These are phyloP conservation scores for Diaporthe sp. DNA, from an alignment of 2,329 filamentous ascomycete species.

Conservation along the genomic window DNA sequence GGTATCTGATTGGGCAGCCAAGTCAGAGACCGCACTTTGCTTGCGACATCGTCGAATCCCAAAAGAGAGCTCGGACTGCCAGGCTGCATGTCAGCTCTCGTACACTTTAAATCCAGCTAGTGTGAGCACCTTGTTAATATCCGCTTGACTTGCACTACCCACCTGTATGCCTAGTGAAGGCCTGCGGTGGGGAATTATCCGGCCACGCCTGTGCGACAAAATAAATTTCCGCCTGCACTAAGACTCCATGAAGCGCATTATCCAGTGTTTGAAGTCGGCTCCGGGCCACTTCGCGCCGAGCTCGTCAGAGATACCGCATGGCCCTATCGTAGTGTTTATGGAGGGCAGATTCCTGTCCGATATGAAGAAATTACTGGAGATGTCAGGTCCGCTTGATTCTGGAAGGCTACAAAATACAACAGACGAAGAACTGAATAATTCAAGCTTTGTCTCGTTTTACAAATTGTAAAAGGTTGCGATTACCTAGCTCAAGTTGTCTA, in stretches of 20 bases:
- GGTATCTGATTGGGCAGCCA: background rate
- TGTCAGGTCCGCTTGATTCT: background rate
- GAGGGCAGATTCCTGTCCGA: background rate
- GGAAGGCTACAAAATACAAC: background rate
- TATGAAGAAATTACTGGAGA: background rate
- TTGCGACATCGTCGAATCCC: background rate
- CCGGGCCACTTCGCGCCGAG: background rate
- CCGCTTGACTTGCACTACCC: too few species aligned
- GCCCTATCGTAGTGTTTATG: background rate
- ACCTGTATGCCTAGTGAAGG: background rate
- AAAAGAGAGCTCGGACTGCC: background rate
- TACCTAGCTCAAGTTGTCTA: background rate
- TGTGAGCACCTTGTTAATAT: background rate
- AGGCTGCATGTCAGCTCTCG: conserved; percentile 11
- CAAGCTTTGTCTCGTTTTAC: background rate
- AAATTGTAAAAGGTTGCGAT: background rate
- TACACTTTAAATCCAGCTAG: background rate
- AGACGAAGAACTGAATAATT: background rate
- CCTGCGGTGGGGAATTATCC: background rate
- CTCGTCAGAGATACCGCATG: background rate
- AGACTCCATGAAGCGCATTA: background rate
- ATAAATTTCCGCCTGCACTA: background rate
- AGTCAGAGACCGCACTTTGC: background rate
- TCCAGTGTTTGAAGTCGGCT: background rate
- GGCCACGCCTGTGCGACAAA: background rate